phyloP scores from a whole-genome alignment of 108 stramenopile species.

The Cyclostephanos tholiformis region DNA sequence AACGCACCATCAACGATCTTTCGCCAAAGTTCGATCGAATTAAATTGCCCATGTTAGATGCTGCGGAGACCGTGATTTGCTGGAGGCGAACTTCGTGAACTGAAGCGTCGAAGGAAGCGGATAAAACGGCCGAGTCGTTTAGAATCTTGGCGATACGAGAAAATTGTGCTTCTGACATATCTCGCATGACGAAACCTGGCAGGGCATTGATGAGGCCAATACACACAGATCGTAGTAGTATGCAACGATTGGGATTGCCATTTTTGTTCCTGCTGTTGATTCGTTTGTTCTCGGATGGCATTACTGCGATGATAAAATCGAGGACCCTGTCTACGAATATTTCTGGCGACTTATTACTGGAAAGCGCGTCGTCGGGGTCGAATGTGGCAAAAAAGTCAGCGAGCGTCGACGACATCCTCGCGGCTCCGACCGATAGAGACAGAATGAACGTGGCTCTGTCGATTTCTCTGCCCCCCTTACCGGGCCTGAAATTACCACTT shows the following conservation, averaged over 20 bases:
- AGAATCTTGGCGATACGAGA: slow-evolving; percentile 14
- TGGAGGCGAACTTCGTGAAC: slow-evolving; percentile 9
- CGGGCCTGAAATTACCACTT: neutral
- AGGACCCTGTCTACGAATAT: slow-evolving; percentile 18
- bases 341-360: neutral
- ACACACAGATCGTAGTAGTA: slow-evolving; percentile 1
- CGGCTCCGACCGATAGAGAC: slow-evolving; percentile 22
- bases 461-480: neutral
- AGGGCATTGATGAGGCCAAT: slow-evolving; percentile 17
- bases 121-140: neutral
- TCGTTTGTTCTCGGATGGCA: neutral
- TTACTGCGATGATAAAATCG: neutral
- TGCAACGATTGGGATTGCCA: neutral
- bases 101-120: slow-evolving; percentile 6
- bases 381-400: slow-evolving; percentile 3
- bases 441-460: slow-evolving; percentile 10
- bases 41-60: slow-evolving; percentile 19
- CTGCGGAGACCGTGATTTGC: slow-evolving; percentile 12
- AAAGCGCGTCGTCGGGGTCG: slow-evolving; percentile 2
- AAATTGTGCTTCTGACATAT: slow-evolving; percentile 27
- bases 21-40: slow-evolving; percentile 19
- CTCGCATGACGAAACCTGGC: neutral
- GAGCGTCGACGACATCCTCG: slow-evolving; percentile 23
- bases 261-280: neutral
- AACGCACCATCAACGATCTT: slow-evolving; percentile 19